Conservation (phyloP, 345 rosid species). For the Aquilaria sinensis region DNA sequence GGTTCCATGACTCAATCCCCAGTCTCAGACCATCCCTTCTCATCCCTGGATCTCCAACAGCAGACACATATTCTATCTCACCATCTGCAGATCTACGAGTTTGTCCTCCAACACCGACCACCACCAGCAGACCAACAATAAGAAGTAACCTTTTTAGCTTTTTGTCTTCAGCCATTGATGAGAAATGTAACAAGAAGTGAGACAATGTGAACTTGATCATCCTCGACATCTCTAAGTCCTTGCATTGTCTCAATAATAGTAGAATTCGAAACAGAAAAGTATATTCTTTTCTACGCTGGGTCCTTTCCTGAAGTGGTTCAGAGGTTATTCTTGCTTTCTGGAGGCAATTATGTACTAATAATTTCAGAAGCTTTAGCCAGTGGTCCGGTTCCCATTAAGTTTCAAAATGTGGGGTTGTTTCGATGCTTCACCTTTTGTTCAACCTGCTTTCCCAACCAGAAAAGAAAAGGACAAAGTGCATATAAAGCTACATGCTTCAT, state of each 20-base stretch:
- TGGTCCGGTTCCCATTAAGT: no score
- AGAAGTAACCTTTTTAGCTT: constrained; percentile 3
- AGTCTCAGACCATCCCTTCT: constrained; percentile 43
- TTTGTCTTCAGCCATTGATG: constrained; percentile 20
- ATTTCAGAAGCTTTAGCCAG: no score
- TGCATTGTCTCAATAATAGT: neutral
- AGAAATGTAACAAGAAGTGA: neutral
- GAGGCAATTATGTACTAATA: no score
- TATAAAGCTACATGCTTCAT: no score
- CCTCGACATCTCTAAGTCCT: neutral
- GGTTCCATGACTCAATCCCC: constrained; percentile 67
- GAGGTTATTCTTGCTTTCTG: no score
- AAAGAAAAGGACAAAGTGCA: no score
- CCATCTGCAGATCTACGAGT: neutral
- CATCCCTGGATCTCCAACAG: constrained; percentile 47
- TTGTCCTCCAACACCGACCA: constrained; percentile 10
- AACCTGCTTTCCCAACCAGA: no score
- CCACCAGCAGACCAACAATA: neutral
- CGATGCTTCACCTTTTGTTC: no score
- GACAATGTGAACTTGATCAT: constrained; percentile 1
- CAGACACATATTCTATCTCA: constrained; percentile 27
- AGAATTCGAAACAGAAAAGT: no score
- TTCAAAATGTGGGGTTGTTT: no score
- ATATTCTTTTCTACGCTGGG: no score
- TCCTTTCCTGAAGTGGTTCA: no score